Conservation (phyloP, 108 stramenopile species). For the Nannochloropsis gaditana region DNA sequence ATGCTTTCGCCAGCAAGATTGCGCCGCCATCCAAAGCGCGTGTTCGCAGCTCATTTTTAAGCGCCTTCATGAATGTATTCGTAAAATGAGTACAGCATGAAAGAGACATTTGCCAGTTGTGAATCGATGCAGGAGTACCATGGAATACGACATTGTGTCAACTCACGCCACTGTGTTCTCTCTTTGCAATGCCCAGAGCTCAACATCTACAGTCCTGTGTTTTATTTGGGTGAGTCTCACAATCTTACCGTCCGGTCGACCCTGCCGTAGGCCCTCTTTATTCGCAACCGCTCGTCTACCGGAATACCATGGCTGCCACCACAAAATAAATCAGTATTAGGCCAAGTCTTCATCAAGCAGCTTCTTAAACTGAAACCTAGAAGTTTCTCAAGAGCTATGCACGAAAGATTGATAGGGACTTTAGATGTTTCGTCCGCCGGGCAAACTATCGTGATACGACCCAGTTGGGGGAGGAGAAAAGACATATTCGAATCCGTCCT, state of each 20-base stretch:
- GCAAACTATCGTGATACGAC: too few species aligned
- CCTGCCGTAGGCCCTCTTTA: slow-evolving; percentile 73
- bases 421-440: too few species aligned
- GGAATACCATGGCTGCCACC: slow-evolving; percentile 79
- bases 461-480: neutral
- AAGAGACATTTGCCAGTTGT: too few species aligned
- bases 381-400: neutral
- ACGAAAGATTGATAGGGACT: neutral
- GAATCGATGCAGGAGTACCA: too few species aligned
- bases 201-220: neutral
- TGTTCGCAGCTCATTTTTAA: slow-evolving; percentile 57
- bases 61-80: slow-evolving; percentile 31
- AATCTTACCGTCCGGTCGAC: slow-evolving; percentile 59
- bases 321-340: slow-evolving; percentile 81
- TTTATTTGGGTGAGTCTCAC: neutral
- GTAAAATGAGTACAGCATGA: too few species aligned
- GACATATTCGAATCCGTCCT: neutral
- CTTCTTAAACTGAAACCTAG: slow-evolving; percentile 50
- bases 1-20: neutral
- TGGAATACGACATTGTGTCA: too few species aligned
- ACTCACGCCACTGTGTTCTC: too few species aligned
- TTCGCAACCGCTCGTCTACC: slow-evolving; percentile 59
- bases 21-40: slow-evolving; percentile 24
- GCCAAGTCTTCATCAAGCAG: slow-evolving; percentile 69
- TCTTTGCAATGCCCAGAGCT: too few species aligned